These are phyloP conservation scores for Allantophomopsis cytisporea DNA, from an alignment of 2,329 filamentous ascomycete genomes.

Conservation along the genomic window DNA sequence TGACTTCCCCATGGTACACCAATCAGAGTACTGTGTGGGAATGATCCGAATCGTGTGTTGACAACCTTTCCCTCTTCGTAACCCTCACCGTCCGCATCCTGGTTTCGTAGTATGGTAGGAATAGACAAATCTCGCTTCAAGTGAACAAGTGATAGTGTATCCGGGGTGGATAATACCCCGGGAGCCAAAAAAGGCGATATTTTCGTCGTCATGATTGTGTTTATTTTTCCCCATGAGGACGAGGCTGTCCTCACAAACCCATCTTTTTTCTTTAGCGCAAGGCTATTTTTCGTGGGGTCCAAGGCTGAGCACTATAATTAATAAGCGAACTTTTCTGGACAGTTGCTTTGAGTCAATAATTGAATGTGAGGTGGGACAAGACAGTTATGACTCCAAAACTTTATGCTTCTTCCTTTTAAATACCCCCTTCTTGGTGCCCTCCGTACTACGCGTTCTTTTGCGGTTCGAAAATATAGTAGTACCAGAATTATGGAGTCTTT, in stretches of 20 bases:
- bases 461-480: not conserved
- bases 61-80: conserved; percentile 67
- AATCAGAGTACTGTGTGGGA: conserved; percentile 67
- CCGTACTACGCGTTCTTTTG: not conserved
- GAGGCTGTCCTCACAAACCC: not conserved
- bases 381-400: not conserved
- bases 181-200: conserved; percentile 73
- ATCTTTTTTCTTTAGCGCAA: conserved; percentile 1
- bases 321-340: not conserved
- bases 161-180: conserved; percentile 42
- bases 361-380: too few species aligned
- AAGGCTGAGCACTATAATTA: not conserved
- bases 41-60: conserved; percentile 90
- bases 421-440: not conserved
- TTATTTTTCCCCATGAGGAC: not conserved
- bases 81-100: conserved; percentile 50
- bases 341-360: not conserved
- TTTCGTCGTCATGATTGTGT: conserved; percentile 11
- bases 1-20: conserved; percentile 83
- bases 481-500: conserved; percentile 4
- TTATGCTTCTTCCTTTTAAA: conserved; percentile 1
- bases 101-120: conserved; percentile 55
- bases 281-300: not conserved
- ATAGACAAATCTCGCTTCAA: conserved; percentile 77
- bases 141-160: conserved; percentile 70